A percentile compares a stretch with the other conserved stretches of the same genome.
Conservation (phyloP, 2,329 filamentous ascomycete species). For the Fonsecaea nubica region DNA sequence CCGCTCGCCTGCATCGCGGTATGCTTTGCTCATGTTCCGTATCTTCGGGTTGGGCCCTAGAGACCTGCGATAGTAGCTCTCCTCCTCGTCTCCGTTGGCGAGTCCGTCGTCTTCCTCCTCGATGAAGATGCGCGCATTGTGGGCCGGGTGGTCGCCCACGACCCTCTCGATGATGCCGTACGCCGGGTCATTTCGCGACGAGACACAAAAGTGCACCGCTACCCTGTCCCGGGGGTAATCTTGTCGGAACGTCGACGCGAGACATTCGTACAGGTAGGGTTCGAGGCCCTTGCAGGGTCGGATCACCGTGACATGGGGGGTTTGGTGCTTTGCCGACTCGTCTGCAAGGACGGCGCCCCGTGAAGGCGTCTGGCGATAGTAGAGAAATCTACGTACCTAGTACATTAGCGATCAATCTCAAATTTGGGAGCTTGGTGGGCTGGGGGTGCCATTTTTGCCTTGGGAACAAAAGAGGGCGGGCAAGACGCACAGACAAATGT, state of each 20-base stretch:
- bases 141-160: constrained; percentile 72
- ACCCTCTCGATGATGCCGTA: constrained; percentile 75
- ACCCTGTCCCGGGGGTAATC: constrained; percentile 78
- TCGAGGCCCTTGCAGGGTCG: constrained; percentile 93
- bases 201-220: constrained; percentile 82
- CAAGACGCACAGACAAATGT: constrained; percentile 62
- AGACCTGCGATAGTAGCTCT: constrained; percentile 49
- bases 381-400: constrained; percentile 55
- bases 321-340: constrained; percentile 48
- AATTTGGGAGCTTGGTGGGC: too few relatives aligned
- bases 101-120: constrained; percentile 76
- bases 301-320: constrained; percentile 87
- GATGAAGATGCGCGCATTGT: constrained; percentile 75
- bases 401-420: too few relatives aligned
- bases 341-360: constrained; percentile 50
- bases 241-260: constrained; percentile 83
- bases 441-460: too few relatives aligned
- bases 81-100: constrained; percentile 52
- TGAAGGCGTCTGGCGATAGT: constrained; percentile 57
- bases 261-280: constrained; percentile 87
- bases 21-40: constrained; percentile 91
- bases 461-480: neutral
- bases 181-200: constrained; percentile 75
- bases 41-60: constrained; percentile 99
- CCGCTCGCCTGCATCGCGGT: constrained; percentile 77